Evolutionary conservation across 257 asterid genomes (phyloP).

Genomic region (Solanum neorickii): DNA sequence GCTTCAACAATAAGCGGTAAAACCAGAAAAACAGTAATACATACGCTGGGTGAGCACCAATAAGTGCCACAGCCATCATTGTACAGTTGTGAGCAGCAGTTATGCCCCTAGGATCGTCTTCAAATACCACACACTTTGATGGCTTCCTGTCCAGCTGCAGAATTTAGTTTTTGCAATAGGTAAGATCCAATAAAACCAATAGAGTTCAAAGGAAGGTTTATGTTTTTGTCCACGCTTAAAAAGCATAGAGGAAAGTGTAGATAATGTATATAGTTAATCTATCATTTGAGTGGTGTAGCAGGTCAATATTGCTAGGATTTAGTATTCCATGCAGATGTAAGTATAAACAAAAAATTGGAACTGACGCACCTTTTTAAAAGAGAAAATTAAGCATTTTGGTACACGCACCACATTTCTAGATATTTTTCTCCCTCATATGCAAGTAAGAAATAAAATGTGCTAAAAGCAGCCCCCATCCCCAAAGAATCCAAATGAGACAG

Average conservation of each 20-base stretch:
- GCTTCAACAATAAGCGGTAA: not conserved
- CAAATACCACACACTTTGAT: slow-evolving; percentile 88
- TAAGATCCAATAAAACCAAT: not conserved
- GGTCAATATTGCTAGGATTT: not conserved
- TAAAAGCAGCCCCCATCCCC: not conserved
- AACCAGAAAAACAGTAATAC: slow-evolving; percentile 4
- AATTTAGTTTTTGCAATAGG: not conserved
- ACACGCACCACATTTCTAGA: not conserved
- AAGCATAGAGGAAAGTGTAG: not conserved
- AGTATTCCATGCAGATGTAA: not conserved
- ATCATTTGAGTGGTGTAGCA: not conserved
- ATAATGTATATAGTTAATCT: not conserved
- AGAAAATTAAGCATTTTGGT: not conserved
- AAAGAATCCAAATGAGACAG: not conserved
- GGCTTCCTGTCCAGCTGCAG: slow-evolving; percentile 87
- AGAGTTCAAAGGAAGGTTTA: not conserved
- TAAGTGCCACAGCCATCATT: slow-evolving; percentile 92
- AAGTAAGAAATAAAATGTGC: not conserved
- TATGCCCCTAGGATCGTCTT: slow-evolving; percentile 88
- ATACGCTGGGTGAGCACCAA: slow-evolving; percentile 97
- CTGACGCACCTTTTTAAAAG: not conserved
- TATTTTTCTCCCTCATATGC: not conserved
- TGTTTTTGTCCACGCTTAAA: not conserved
- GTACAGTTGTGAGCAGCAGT: slow-evolving; percentile 98
- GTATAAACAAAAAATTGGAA: not conserved